Base-by-base conservation (phyloP, 2,329 filamentous ascomycete species). In the Exophiala calicioides region DNA sequence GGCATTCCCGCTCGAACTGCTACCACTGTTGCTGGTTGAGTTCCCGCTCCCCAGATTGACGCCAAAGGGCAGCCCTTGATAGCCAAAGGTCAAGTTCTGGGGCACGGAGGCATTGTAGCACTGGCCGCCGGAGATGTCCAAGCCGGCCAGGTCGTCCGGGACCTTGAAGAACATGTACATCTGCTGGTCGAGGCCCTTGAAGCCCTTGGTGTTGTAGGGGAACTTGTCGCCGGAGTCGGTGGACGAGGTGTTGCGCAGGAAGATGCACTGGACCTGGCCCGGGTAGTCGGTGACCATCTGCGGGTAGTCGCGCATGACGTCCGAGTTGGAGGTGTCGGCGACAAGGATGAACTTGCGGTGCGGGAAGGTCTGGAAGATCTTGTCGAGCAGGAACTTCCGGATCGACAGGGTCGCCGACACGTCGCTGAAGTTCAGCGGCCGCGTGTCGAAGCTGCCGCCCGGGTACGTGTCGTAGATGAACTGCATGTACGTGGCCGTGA, bases 141-240 rank as follows among this genome's bases (percentile, higher is more conserved):
- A 66, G 3, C 75, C 74, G 5, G 60, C 74, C 27, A 90, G 66
- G 57, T 90, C 86, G 63, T 89, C 81, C 0, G 86, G 78, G 13
- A 84, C 76, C 12, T 76, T 70, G 73, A 91, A 90, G 69, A 91
- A 90, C 86, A 90, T 90, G 69, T 88, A 90, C 55, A 72, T 78
- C 23, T 73, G 73, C 63, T 84, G 79, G 39, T 84, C 77, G 32
- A 90, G 62, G 2, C 71, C 77, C 67, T 86, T 71, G 69, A 90
- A 90, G 0, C 82, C 83, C 16, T 72, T 73, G 0, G 86, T 90
- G 59, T 90, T 77, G 65, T 90, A 90, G 0, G 87, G 86, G 65
- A 90, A 88, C 52, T 77, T 75, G 64, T 88, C 80, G 1, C 72
- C 74, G 0, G 65, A 55, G 56, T 90, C 86, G 0, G 86, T 90